Base-by-base conservation (phyloP, 2,329 filamentous ascomycete genomes). In the Penicillium sp. region DNA sequence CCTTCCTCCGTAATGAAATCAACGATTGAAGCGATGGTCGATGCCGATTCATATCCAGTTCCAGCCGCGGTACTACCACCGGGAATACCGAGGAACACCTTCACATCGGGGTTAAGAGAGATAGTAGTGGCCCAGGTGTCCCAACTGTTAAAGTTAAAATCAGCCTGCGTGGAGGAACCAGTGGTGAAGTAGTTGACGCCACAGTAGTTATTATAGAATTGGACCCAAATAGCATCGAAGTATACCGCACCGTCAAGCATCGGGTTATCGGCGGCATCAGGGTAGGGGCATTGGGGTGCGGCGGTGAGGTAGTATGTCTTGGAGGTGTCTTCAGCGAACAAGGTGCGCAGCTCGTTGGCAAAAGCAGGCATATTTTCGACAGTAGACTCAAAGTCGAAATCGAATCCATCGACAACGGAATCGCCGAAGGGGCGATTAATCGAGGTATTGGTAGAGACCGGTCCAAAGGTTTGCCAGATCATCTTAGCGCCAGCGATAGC, bases 181-280 rank as follows among this genome's bases (percentile, higher is more conserved):
- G 72, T 51, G 0, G 72, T 64, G 72, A 78, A 89, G 33, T 77
- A 79, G 53, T 75, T 67, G 1, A 83, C 72, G 25, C 84, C 84
- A 69, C 87, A 89, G 68, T 77, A 83, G 77, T 87, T 87, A 77
- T 87, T 87, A 72, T 87, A 87, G 71, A 87, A 87, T 71, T 88
- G 84, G 45, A 87, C 78, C 71, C 81, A 81, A 64, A 87, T 69
- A 54, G 82, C 83, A 69, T 87, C 84, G 61, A 87, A 83, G 29
- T 70, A 59, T 10, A 87, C 37, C 8, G 37, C 81, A 2, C 75
- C 79, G 54, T 79, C 70, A 31, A 88, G 77, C 71, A 83, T 82
- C 7, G 77, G 73, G 48, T 81, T 77, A 61, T 83, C 78, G 31
- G 85, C 81, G 0, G 74, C 72, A 66, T 89, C 86, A 2, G 87